These are phyloP conservation scores for sorghum (Sorghum bicolor) DNA, from an alignment of 176 grass and related monocot species.

Conservation along the genomic window Sorghum_bicolor_NCBIv3 NC_012874.2:10413501-10414000, in stretches of 20 bases:
- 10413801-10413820: constrained; percentile 66
- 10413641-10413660: constrained; percentile 39
- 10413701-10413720: constrained; percentile 57
- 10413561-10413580: constrained; percentile 49
- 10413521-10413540: constrained; percentile 13
- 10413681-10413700: constrained; percentile 25
- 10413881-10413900: constrained; percentile 38
- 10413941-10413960: constrained; percentile 44
- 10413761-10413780: no score
- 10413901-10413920: constrained; percentile 42
- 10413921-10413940: constrained; percentile 51
- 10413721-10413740: constrained; percentile 82
- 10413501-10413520: neutral
- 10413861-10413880: constrained; percentile 70
- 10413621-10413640: constrained; percentile 33
- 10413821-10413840: constrained; percentile 59
- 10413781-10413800: constrained; percentile 42
- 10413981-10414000: constrained; percentile 20
- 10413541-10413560: constrained; percentile 31
- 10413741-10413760: constrained; percentile 49
- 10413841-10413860: constrained; percentile 46
- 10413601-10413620: constrained; percentile 13
- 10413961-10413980: constrained; percentile 45
- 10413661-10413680: constrained; percentile 56
- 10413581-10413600: constrained; percentile 42